These are phyloP conservation scores for Sporothrix schenckii DNA, from an alignment of 2,329 filamentous ascomycete genomes.

Conservation along the genomic window DNA sequence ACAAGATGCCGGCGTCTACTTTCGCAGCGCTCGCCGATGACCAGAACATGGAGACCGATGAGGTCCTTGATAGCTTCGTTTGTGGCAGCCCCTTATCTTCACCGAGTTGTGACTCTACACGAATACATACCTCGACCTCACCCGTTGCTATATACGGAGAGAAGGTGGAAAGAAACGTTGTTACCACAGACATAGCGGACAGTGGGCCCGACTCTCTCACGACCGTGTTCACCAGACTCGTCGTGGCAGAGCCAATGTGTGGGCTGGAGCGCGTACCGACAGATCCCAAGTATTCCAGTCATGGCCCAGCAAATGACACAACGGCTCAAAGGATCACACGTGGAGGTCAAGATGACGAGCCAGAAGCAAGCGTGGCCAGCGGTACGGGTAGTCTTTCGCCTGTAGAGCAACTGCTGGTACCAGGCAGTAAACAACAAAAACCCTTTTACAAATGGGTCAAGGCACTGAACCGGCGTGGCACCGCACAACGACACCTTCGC, in stretches of 20 bases:
- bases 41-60: background rate
- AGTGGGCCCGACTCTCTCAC: background rate
- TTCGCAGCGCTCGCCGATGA: background rate
- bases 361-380: background rate
- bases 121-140: conserved; percentile 18
- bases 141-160: too few relatives aligned
- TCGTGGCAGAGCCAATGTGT: background rate
- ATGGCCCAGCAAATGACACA: background rate
- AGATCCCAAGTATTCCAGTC: background rate
- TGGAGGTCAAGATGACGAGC: background rate
- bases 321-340: background rate
- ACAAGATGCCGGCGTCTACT: background rate
- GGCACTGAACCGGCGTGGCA: conserved; percentile 63
- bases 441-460: conserved; percentile 76
- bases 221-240: background rate
- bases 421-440: conserved; percentile 35
- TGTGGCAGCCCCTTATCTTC: conserved; percentile 3
- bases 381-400: background rate
- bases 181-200: background rate
- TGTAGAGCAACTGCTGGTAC: too few relatives aligned
- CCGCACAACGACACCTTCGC: conserved; percentile 44
- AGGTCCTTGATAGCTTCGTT: background rate
- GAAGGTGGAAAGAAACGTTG: background rate
- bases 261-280: too few relatives aligned
- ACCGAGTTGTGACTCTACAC: conserved; percentile 27